Conservation (phyloP, 1,139 yeast species). For the Taiozyma sp. region DNA sequence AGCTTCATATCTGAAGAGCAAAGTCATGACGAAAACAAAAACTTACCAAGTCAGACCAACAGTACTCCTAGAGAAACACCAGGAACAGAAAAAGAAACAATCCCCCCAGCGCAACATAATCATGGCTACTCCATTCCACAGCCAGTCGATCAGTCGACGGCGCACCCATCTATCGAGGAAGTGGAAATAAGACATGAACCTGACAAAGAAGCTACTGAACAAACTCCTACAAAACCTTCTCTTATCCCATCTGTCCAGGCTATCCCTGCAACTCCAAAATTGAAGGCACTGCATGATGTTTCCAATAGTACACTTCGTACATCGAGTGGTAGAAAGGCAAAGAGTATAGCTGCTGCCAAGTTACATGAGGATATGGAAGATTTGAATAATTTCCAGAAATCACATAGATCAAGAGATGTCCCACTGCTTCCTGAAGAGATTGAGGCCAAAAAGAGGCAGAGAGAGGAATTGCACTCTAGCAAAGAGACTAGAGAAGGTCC, state of each 20-base stretch:
- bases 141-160: not conserved
- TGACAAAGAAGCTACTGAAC: not conserved
- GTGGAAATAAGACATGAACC: not conserved
- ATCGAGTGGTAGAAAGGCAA: slow-evolving; percentile 44
- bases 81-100: not conserved
- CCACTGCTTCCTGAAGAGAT: slow-evolving; percentile 31
- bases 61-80: not conserved
- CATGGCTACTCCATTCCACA: not conserved
- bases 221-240: not conserved
- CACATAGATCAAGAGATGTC: slow-evolving; percentile 25
- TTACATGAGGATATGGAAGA: slow-evolving; percentile 69
- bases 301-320: slow-evolving; percentile 6
- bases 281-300: not conserved
- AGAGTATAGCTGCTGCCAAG: slow-evolving; percentile 59
- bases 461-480: slow-evolving; percentile 15
- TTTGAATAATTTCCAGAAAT: slow-evolving; percentile 54
- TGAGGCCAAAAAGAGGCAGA: slow-evolving; percentile 24
- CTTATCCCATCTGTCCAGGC: not conserved
- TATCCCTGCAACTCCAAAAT: slow-evolving; percentile 1
- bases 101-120: not conserved
- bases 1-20: not conserved
- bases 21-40: not conserved
- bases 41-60: not conserved
- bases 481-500: slow-evolving; percentile 10
- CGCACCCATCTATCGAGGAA: slow-evolving; percentile 1